Evolutionary conservation across 768 basidiomycete species (phyloP), one percentile per base, ranked within the genome.

Genomic region (Pisolithus tinctorius): DNA sequence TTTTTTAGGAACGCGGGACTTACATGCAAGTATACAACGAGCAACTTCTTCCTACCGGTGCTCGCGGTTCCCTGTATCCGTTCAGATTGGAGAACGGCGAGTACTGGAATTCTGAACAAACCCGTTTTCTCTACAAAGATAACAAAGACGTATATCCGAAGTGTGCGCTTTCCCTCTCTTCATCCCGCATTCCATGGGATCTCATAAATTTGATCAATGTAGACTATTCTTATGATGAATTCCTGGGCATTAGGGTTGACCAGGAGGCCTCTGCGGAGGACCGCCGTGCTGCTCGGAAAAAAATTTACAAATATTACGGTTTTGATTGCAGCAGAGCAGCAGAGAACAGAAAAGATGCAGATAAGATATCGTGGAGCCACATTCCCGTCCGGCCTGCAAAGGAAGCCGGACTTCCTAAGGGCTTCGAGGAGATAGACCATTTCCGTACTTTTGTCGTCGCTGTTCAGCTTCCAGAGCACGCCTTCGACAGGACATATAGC

Each of bases 141-240:
- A 20, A 20, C 20, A 20, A 20, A 20, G 20, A 20, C 20, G 45
- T 51, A 14, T 60, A 52, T 39, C 58, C 64, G 4, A 65, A 66
- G 47, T 56, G 63, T 65, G 46, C 11, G 34, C 34, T 14, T 14
- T 4, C 26, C 16, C 4, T 8, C 27, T 3, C 30, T 47, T 31
- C 23, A 1, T n/a, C 38, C 14, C 14, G 2, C 14, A 34, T 14
- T 13, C 14, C 13, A 34, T 34, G 34, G 34, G 11, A 11, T 34
- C 5, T 34, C 11, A 34, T 14, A 14, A 14, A 34, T 34, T 34
- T 34, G 2, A 5, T 11, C 11, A 13, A 34, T 34, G 34, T 25
- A 66, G 65, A 62, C 16, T 66, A 66, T 46, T 61, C 66, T 16
- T 66, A 67, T 42, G 45, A 58, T 14, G 54, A 57, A 36, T 59